These are phyloP conservation scores for Pichia insulana DNA, from an alignment of 805 yeast genomes.

Conservation along the genomic window DNA sequence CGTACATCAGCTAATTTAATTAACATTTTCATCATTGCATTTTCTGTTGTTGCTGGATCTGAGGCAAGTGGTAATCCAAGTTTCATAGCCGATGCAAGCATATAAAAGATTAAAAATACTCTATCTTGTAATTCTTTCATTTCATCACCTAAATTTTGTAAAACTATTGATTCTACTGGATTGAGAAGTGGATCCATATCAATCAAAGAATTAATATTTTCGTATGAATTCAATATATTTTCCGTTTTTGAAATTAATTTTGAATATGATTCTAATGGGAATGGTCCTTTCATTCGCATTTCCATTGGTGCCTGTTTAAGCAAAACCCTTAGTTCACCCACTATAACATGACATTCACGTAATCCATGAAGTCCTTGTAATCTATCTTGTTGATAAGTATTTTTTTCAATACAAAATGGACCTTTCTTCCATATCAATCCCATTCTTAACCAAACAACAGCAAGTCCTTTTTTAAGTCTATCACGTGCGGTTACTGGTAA, in stretches of 20 bases:
- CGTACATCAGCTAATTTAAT: constrained; percentile 56
- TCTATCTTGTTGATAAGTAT: constrained; percentile 17
- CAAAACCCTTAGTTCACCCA: constrained; percentile 51
- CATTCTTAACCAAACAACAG: constrained; percentile 67
- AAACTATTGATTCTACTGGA: constrained; percentile 45
- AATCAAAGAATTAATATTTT: constrained; percentile 62
- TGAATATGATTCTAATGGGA: constrained; percentile 46
- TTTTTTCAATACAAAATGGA: constrained; percentile 44
- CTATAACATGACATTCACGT: constrained; percentile 39
- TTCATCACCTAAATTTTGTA: constrained; percentile 46
- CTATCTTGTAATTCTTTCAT: constrained; percentile 63
- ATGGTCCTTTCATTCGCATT: constrained; percentile 63
- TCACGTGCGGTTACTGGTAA: constrained; percentile 72
- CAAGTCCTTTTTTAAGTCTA: constrained; percentile 54
- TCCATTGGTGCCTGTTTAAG: constrained; percentile 70
- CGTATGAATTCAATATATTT: constrained; percentile 63
- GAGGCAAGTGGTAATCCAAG: constrained; percentile 72
- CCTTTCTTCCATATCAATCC: constrained; percentile 78
- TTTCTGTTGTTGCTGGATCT: constrained; percentile 68
- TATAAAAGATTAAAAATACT: constrained; percentile 67
- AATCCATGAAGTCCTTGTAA: constrained; percentile 38
- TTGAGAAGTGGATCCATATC: constrained; percentile 49
- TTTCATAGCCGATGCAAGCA: constrained; percentile 66
- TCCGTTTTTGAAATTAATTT: constrained; percentile 48
- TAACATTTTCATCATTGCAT: constrained; percentile 62